Evolutionary conservation across 805 yeast species (phyloP).

Genomic region (Henningerozyma blattae): DNA sequence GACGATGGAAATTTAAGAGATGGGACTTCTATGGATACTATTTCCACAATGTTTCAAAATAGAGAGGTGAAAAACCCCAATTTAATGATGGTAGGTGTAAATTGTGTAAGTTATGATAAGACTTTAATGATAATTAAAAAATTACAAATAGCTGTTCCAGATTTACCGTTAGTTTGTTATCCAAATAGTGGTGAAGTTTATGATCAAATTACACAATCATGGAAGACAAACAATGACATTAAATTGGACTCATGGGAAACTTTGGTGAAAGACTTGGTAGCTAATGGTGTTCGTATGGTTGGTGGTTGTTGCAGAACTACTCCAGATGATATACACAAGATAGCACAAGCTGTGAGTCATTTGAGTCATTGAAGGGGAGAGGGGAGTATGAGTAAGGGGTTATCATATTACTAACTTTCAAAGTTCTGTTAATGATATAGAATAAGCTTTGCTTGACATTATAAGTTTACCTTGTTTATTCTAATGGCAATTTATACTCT

Average conservation of each 20-base stretch:
- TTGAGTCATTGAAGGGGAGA: too few relatives aligned
- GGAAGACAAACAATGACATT: constrained; percentile 25
- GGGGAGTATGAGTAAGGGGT: too few relatives aligned
- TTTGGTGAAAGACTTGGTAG: constrained; percentile 30
- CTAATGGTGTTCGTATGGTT: constrained; percentile 34
- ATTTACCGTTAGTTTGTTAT: constrained; percentile 39
- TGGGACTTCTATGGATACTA: constrained; percentile 31
- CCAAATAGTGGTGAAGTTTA: constrained; percentile 71
- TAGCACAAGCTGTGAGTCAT: constrained; percentile 9
- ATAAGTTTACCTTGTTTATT: too few relatives aligned
- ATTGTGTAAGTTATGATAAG: constrained; percentile 43
- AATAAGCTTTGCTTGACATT: too few relatives aligned
- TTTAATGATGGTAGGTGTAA: constrained; percentile 49
- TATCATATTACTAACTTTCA: too few relatives aligned
- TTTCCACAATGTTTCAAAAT: constrained; percentile 16
- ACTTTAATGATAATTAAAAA: constrained; percentile 30
- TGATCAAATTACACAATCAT: constrained; percentile 33
- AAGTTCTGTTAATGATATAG: too few relatives aligned
- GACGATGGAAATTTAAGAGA: constrained; percentile 33
- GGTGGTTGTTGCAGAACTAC: constrained; percentile 74
- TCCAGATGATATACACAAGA: constrained; percentile 30
- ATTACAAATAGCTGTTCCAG: constrained; percentile 12
- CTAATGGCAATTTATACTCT: too few relatives aligned
- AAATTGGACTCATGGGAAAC: constrained; percentile 26
- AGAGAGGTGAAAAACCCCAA: constrained; percentile 15